Evolutionary conservation across 2,329 filamentous ascomycete genomes (phyloP), one percentile per base, ranked within the genome.

Genomic region (Fonsecaea monophora): DNA sequence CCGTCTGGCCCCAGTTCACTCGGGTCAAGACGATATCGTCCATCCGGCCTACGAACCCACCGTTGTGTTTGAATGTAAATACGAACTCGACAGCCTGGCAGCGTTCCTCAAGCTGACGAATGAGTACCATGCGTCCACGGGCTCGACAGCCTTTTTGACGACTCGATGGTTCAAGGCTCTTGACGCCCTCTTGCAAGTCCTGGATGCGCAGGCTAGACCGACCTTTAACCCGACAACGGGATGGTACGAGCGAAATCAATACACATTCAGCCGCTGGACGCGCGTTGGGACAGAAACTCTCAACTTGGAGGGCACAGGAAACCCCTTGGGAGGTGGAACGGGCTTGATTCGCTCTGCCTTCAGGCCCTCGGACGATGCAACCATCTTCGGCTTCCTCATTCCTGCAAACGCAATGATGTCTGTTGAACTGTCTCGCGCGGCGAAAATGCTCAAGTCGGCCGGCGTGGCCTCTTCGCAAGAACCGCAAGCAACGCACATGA

Each of bases 41-140:
- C 92, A 97, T 73, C 95, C 95, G 0, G 83, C 84, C 0, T 98
- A 96, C 76, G 93, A 98, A 75, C 90, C 90, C 0, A 87, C 84
- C 0, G 86, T 89, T 57, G 95, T 99, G 3, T 99, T 97, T 71
- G 95, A 99, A 79, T 99, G 95, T 86, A 99, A 99, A 80, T 99
- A 98, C 79, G 95, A 99, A 81, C 88, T 99, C 25, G 95, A 99
- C 80, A 97, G 94, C 8, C 84, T 99, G 0, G 95, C 94, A 0
- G 90, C 96, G 75, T 99, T 99, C 77, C 85, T 99, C 5, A 88
- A 91, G 0, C 81, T 99, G 1, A 87, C 85, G 18, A 97, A 97
- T 74, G 89, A 97, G 73, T 98, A 96, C 79, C 85, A 95, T 79
- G 87, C 90, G 45, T 86, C 92, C 75, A 96, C 92, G 0, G 85